These are phyloP conservation scores for Cyclotella kingstonii DNA, from an alignment of 108 stramenopile species.

Conservation along the genomic window DNA sequence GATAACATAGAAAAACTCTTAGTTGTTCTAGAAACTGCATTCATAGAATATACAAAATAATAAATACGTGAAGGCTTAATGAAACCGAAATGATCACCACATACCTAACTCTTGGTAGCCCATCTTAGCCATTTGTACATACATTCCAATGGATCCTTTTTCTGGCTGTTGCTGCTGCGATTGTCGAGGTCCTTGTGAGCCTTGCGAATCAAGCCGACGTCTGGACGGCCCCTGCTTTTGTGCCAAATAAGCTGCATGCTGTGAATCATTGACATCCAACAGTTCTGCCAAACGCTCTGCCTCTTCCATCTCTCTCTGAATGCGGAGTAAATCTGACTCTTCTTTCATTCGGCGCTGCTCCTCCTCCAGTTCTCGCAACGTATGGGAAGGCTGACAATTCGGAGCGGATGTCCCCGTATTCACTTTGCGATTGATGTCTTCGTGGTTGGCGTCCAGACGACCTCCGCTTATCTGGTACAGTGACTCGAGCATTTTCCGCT, in stretches of 20 bases:
- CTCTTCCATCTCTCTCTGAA: constrained; percentile 24
- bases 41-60: too few species aligned
- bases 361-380: constrained; percentile 27
- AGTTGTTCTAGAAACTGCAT: neutral
- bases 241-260: constrained; percentile 25
- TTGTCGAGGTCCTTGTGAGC: constrained; percentile 12
- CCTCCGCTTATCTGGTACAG: constrained; percentile 41
- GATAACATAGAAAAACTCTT: neutral
- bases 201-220: constrained; percentile 12
- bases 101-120: constrained; percentile 51
- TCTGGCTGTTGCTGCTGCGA: constrained; percentile 42
- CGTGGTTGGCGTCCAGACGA: constrained; percentile 43
- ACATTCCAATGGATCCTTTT: constrained; percentile 39
- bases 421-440: constrained; percentile 58
- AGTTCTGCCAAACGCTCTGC: constrained; percentile 32
- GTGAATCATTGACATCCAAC: constrained; percentile 34
- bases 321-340: too few species aligned
- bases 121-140: constrained; percentile 67
- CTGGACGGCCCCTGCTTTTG: neutral
- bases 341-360: too few species aligned
- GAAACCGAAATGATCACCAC: too few species aligned
- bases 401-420: constrained; percentile 73
- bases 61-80: too few species aligned
- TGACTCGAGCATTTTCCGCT: constrained; percentile 39
- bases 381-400: constrained; percentile 80